These are phyloP conservation scores for Colletotrichum zoysiae DNA, from an alignment of 2,329 filamentous ascomycete genomes.

Conservation along the genomic window DNA sequence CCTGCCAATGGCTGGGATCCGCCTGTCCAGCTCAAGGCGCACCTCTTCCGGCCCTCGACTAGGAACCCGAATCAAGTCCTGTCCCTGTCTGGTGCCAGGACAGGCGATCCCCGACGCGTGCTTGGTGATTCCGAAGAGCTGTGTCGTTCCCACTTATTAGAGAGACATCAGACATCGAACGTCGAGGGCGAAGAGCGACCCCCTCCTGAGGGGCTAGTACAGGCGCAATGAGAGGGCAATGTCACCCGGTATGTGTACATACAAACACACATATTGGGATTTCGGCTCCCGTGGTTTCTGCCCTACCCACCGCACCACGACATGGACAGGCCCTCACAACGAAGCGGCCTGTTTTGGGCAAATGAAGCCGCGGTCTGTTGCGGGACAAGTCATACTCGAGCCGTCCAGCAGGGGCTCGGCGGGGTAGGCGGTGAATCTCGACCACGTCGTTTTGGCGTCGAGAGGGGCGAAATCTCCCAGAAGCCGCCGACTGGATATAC, in stretches of 20 bases:
- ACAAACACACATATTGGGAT: neutral
- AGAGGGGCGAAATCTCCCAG: constrained; percentile 24
- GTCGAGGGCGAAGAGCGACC: neutral
- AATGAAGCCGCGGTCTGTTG: constrained; percentile 18
- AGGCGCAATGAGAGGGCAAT: constrained; percentile 8
- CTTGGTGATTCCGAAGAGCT: constrained; percentile 16
- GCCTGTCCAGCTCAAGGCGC: neutral
- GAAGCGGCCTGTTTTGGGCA: constrained; percentile 11
- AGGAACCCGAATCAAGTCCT: constrained; percentile 25
- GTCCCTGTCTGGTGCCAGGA: constrained; percentile 18
- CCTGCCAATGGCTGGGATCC: constrained; percentile 11
- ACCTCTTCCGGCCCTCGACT: constrained; percentile 10
- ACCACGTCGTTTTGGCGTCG: constrained; percentile 5
- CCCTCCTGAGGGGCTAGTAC: neutral
- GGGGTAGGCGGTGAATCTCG: constrained; percentile 9
- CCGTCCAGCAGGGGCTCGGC: constrained; percentile 4
- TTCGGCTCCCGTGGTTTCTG: neutral
- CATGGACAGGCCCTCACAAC: constrained; percentile 20
- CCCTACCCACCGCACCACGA: constrained; percentile 10
- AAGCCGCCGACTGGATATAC: neutral
- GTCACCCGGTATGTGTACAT: neutral
- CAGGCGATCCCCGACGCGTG: constrained; percentile 10
- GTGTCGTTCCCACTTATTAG: constrained; percentile 10
- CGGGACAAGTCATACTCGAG: constrained; percentile 9
- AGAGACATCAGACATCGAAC: constrained; percentile 26